phyloP scores from a whole-genome alignment of 345 rosid species.

The Zanthoxylum bungeanum region DNA sequence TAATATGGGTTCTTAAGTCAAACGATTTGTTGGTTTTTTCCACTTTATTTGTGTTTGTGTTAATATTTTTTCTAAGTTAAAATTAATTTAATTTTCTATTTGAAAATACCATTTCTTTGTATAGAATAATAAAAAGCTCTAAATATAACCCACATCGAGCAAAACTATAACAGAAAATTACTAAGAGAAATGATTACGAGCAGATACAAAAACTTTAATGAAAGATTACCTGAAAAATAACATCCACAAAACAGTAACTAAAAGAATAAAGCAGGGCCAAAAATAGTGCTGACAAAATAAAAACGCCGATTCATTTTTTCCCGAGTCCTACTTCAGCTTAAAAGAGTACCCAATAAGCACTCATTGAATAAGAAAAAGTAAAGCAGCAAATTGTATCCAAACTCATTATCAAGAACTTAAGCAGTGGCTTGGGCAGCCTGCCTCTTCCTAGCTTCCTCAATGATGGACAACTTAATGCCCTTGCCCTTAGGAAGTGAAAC shows the following conservation, averaged over 20 bases:
- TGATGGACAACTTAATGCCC: slow-evolving; percentile 77
- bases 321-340: neutral
- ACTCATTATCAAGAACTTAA: neutral
- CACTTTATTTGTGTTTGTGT: slow-evolving; percentile 21
- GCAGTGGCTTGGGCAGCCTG: slow-evolving; percentile 58
- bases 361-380: neutral
- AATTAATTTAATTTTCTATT: too few relatives aligned
- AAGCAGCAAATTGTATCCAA: neutral
- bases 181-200: neutral
- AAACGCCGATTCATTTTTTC: neutral
- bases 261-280: neutral
- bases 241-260: neutral
- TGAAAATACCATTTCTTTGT: too few relatives aligned
- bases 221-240: neutral
- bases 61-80: too few relatives aligned
- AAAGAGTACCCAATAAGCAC: slow-evolving; percentile 2
- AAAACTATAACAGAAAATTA: neutral
- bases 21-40: slow-evolving; percentile 50
- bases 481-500: slow-evolving; percentile 85
- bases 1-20: slow-evolving; percentile 41
- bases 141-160: too few relatives aligned
- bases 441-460: slow-evolving; percentile 85
- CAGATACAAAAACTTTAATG: neutral
- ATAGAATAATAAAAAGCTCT: too few relatives aligned
- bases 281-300: slow-evolving; percentile 7